Conservation (phyloP, 73 alveolate species). For the Tetrahymena malaccensis region DNA sequence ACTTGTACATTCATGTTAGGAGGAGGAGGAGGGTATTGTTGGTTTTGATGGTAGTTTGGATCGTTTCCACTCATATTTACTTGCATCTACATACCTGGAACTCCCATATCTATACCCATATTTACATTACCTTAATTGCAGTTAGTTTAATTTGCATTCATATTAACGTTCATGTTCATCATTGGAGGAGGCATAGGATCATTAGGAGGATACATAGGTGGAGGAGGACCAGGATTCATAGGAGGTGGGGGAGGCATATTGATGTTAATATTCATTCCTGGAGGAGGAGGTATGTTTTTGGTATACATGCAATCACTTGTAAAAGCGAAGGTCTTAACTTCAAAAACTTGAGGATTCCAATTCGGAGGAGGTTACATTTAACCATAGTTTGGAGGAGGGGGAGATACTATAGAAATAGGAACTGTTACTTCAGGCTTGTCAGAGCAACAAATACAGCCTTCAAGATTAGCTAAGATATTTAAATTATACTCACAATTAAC, state of each 20-base stretch:
- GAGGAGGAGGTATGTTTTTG: not conserved
- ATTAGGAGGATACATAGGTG: not conserved
- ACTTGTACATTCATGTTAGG: not conserved
- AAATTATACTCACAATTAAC: slow-evolving; percentile 12
- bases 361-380: not conserved
- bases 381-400: slow-evolving; percentile 14
- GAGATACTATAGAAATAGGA: slow-evolving; percentile 28
- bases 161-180: not conserved
- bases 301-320: not conserved
- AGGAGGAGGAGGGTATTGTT: not conserved
- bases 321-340: not conserved
- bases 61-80: not conserved
- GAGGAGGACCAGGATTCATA: not conserved
- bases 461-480: slow-evolving; percentile 2
- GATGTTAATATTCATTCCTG: not conserved
- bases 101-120: not conserved
- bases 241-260: not conserved
- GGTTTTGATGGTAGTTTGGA: not conserved
- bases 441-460: slow-evolving; percentile 37
- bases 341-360: slow-evolving; percentile 42
- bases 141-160: not conserved
- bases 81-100: not conserved
- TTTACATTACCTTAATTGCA: not conserved
- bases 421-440: slow-evolving; percentile 17
- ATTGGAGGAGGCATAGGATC: not conserved